Evolutionary conservation across 163 green algal genomes (phyloP).

Genomic region (Scenedesmus sp.): DNA sequence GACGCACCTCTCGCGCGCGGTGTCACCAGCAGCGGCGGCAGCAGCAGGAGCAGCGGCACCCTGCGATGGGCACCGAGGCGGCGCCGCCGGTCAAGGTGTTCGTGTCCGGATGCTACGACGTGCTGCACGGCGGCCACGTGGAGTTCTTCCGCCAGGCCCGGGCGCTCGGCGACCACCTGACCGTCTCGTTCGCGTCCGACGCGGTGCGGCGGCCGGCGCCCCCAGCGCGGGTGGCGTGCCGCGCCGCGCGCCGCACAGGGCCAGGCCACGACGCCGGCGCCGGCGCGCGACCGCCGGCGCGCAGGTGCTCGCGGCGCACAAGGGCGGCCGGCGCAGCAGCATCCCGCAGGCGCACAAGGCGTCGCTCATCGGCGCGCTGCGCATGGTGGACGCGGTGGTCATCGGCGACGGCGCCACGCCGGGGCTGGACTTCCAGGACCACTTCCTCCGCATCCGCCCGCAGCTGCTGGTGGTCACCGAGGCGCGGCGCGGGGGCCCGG

Average conservation of each 20-base stretch:
- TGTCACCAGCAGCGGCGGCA: constrained; percentile 1
- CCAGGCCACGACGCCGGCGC: no score
- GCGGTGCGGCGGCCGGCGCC: no score
- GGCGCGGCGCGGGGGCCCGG: no score
- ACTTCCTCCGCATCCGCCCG: constrained; percentile 45
- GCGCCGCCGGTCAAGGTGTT: constrained; percentile 29
- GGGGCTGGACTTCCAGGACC: constrained; percentile 48
- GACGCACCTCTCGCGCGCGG: no score
- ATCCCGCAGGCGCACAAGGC: constrained; percentile 44
- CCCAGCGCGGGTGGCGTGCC: no score
- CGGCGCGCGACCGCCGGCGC: no score
- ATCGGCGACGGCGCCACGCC: constrained; percentile 22
- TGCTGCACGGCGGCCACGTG: constrained; percentile 49
- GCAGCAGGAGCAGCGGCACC: neutral
- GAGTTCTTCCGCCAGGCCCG: constrained; percentile 46
- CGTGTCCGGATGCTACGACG: constrained; percentile 50
- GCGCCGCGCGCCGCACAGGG: no score
- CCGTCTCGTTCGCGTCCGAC: constrained; percentile 45
- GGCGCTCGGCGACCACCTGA: constrained; percentile 33
- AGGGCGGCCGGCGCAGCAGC: constrained; percentile 17
- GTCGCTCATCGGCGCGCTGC: constrained; percentile 14
- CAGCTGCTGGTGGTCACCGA: constrained; percentile 48
- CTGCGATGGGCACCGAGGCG: no score
- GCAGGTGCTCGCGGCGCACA: constrained; percentile 14
- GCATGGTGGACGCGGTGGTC: constrained; percentile 49